Percentiles rank a stretch among this genome's conserved stretches.
Conservation (phyloP, 805 yeast species). For the Priceomyces carsonii region DNA sequence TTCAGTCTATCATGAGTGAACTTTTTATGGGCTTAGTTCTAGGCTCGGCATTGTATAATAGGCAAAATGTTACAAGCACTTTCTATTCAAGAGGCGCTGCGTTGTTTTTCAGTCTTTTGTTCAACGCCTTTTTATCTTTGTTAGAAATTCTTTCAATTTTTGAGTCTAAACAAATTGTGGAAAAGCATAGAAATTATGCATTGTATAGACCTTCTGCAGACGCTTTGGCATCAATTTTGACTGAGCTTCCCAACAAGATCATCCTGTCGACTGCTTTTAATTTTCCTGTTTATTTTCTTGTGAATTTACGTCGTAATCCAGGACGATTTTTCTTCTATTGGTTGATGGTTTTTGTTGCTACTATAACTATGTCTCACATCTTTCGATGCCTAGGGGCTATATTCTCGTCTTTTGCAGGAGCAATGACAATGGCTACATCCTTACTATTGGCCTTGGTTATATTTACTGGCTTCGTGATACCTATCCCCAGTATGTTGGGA, state of each 20-base stretch:
- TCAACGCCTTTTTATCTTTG: constrained; percentile 60
- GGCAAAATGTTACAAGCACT: constrained; percentile 50
- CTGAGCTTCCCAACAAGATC: constrained; percentile 64
- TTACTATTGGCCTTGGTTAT: constrained; percentile 54
- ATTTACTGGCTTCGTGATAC: constrained; percentile 50
- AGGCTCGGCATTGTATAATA: constrained; percentile 60
- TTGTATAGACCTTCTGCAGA: constrained; percentile 76
- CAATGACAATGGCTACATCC: constrained; percentile 46
- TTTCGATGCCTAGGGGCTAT: constrained; percentile 45
- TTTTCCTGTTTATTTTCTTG: constrained; percentile 48
- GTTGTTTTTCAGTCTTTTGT: constrained; percentile 59
- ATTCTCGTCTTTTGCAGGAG: constrained; percentile 40
- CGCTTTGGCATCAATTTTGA: constrained; percentile 59
- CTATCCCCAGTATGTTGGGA: constrained; percentile 49
- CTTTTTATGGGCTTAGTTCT: constrained; percentile 57
- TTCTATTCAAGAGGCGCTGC: constrained; percentile 65
- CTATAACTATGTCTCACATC: constrained; percentile 42
- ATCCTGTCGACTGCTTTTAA: constrained; percentile 30
- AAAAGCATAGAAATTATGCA: constrained; percentile 71
- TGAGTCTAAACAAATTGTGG: constrained; percentile 62
- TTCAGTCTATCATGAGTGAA: constrained; percentile 53
- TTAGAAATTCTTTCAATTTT: constrained; percentile 61
- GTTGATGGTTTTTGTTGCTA: constrained; percentile 30
- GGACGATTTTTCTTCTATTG: constrained; percentile 41
- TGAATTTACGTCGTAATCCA: constrained; percentile 39